Conservation (phyloP, 345 rosid genomes). For the Diplotaxis tenuifolia region DNA sequence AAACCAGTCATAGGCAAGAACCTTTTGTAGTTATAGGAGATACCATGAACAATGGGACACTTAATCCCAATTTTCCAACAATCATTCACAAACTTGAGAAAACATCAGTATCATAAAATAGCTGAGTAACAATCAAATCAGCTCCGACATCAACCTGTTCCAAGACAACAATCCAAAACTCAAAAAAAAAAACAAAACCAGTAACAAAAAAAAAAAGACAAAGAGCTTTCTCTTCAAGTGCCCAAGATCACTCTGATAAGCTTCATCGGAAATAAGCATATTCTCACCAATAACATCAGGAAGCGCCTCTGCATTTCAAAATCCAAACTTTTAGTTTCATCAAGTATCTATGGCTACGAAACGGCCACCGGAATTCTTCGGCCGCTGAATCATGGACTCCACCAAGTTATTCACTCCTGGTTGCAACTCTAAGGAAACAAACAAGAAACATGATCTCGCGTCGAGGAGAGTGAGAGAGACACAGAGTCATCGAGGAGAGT, state of each 20-base stretch:
- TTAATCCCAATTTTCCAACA: conserved; percentile 85
- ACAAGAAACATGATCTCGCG: too few species aligned
- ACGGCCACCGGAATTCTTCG: too few species aligned
- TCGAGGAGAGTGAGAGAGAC: too few species aligned
- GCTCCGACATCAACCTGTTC: conserved; percentile 95
- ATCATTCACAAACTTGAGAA: conserved; percentile 90
- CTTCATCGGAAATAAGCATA: conserved; percentile 62
- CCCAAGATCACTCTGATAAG: conserved; percentile 75
- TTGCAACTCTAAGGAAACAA: too few species aligned
- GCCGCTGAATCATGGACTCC: too few species aligned
- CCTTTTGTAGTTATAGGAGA: conserved; percentile 91
- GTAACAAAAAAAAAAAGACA: background rate
- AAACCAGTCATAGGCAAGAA: conserved; percentile 95
- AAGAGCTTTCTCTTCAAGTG: conserved; percentile 84
- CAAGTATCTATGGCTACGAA: too few species aligned
- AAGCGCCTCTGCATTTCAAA: conserved; percentile 62
- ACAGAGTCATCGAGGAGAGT: too few species aligned
- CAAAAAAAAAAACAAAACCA: background rate
- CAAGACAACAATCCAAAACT: background rate
- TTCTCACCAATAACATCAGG: conserved; percentile 72
- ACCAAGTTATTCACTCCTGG: too few species aligned
- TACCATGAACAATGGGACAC: conserved; percentile 91
- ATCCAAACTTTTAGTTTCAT: background rate
- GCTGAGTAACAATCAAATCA: conserved; percentile 78
- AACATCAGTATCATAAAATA: conserved; percentile 85